phyloP scores from a whole-genome alignment of 164 flowering plant species.

The Umbilicus rupestris region DNA sequence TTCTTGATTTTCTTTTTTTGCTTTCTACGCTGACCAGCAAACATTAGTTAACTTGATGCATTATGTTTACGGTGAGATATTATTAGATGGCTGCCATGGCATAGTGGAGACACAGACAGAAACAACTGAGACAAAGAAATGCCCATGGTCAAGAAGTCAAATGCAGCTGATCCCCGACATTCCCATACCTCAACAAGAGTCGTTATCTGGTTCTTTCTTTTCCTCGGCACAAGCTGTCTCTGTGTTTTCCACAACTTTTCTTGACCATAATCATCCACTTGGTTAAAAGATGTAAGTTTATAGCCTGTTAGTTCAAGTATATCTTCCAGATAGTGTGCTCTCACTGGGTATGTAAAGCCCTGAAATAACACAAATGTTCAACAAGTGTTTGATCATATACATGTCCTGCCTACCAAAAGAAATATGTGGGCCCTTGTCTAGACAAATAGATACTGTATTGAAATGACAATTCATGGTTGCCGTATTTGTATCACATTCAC shows the following conservation, averaged over 20 bases:
- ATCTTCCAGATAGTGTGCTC: slow-evolving; percentile 84
- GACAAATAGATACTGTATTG: background rate
- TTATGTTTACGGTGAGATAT: background rate
- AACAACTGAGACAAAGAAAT: background rate
- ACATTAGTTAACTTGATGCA: background rate
- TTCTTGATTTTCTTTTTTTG: too few relatives aligned
- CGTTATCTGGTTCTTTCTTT: slow-evolving; percentile 85
- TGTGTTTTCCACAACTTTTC: slow-evolving; percentile 97
- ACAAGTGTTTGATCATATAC: background rate
- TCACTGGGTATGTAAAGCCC: slow-evolving; percentile 94
- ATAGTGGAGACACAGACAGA: background rate
- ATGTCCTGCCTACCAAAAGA: background rate
- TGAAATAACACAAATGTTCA: slow-evolving; percentile 15
- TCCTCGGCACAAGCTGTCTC: slow-evolving; percentile 70
- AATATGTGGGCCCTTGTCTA: background rate
- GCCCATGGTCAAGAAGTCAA: background rate
- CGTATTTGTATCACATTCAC: background rate
- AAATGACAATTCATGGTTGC: background rate
- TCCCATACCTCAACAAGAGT: slow-evolving; percentile 80
- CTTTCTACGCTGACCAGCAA: too few relatives aligned
- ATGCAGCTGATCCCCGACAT: background rate
- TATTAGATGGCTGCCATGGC: background rate
- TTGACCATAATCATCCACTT: slow-evolving; percentile 98
- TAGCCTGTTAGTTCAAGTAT: slow-evolving; percentile 82
- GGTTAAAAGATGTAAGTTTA: slow-evolving; percentile 85